Base-by-base conservation (phyloP, 148 eudicot species). In the Rhododendron ovatum region DNA sequence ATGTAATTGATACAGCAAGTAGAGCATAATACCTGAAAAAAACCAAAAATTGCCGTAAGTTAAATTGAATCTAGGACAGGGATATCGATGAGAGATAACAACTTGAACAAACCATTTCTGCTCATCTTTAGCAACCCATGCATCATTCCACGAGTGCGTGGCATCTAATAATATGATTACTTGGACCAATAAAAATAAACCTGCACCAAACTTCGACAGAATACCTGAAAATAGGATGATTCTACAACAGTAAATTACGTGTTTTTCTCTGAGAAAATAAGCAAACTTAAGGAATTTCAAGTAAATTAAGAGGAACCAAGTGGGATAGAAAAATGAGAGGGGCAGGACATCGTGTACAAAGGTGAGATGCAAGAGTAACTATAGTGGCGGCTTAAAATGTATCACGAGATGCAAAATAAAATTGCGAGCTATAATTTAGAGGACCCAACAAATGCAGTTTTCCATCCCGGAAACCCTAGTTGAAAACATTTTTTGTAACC, bases 91-190 rank as follows among this genome's bases (percentile, higher is more conserved):
- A 77, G 22, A 85, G 26, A n/a, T 59, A 61, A 80, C 22, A 86
- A 75, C 45, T 88, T 35, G 80, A 84, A 85, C 84, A 77, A 43
- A 97, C 99, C 99, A 97, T 80, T 94, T 97, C 47, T 95, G 96
- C 89, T 97, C 99, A 86, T 97, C 99, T 89, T 97, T 97, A 77
- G 94, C 99, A 82, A 97, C 98, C 98, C 99, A 97, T 30, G 99
- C 91, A 89, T 97, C 98, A 67, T 97, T 97, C 99, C 99, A 97
- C 28, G 96, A 90, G 85, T 95, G 94, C 78, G 98, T 95, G 87
- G 96, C 98, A 91, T 97, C 99, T 86, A 97, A 86, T 86, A 97
- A 81, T 89, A 97, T 92, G 85, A 97, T 83, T 39, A 97, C 99
- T 93, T 97, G 99, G 89, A 94, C 98, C 91, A 97, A 91, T 86